Evolutionary conservation across 768 basidiomycete genomes (phyloP), one percentile per base, ranked within the genome.

Genomic region (Leccinellum rugosiceps): DNA sequence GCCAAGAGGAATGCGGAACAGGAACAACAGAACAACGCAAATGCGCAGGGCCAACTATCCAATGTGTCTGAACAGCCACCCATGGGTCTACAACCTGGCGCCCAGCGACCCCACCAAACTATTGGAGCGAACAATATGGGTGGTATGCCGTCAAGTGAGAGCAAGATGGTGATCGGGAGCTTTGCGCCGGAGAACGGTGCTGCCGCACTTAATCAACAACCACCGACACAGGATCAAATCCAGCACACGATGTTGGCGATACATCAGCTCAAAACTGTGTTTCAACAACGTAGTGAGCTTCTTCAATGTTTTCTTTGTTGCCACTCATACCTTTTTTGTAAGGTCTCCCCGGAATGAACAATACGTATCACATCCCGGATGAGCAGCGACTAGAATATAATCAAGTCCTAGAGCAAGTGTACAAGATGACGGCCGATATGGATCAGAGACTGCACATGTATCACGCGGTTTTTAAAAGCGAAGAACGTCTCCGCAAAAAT

Each of bases 311-410:
- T 67, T 35, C 49, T 38, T 53, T 62, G 45, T 58, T 50, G 38
- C 48, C 52, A 44, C 58, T 65, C 14, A 64, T 51, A 3, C 54
- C n/a, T 28, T 41, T 28, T 41, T 28, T 41, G 53, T 15, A 55
- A 81, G 81, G 66, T 28, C 66, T 77, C 43, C 68, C 65, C 7
- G 67, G 62, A 46, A 75, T 78, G 66, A 52, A 63, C 9, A 49
- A 62, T 11, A 9, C n/a, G 8, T 64, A 75, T 17, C 76, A 78
- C 17, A 63, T 88, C 26, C 76, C 84, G 5, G 73, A 78, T 9
- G 82, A 84, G 2, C 84, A 83, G 56, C 77, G 81, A 45, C 56
- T 73, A 44, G 84, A 84, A 53, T 89, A 80, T 61, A 79, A 76
- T 52, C 64, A 66, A 23, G 43, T 79, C 6, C 72, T 88, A 28